Percentiles rank a stretch among this genome's conserved stretches.
phyloP scores from a whole-genome alignment of 768 basidiomycete species.

The Pleurotus sapidus region DNA sequence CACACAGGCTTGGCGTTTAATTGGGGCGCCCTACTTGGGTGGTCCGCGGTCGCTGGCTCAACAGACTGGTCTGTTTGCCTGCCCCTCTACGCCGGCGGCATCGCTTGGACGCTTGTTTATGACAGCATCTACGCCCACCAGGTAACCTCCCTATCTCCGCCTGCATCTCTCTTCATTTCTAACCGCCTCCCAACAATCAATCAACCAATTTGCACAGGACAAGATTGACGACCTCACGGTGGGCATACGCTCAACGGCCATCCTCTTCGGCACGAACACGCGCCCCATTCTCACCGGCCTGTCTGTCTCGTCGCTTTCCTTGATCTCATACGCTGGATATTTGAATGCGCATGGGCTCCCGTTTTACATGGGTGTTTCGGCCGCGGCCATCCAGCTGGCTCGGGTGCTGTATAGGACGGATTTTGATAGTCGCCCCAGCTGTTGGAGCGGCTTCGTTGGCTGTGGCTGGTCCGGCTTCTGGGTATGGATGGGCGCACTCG shows the following conservation, averaged over 20 bases:
- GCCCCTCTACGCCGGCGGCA: slow-evolving; percentile 86
- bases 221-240: slow-evolving; percentile 85
- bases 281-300: slow-evolving; percentile 74
- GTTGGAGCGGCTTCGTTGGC: slow-evolving; percentile 86
- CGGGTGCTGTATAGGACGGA: slow-evolving; percentile 75
- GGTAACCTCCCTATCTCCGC: slow-evolving; percentile 33
- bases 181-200: background rate
- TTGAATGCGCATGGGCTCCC: slow-evolving; percentile 72
- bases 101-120: slow-evolving; percentile 95
- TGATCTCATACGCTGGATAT: slow-evolving; percentile 77
- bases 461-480: slow-evolving; percentile 89
- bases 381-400: slow-evolving; percentile 74
- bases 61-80: slow-evolving; percentile 81
- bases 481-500: slow-evolving; percentile 79
- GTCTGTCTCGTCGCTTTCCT: slow-evolving; percentile 67
- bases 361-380: slow-evolving; percentile 76
- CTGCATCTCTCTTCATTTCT: slow-evolving; percentile 1
- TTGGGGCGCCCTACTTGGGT: slow-evolving; percentile 95
- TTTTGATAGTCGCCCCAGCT: slow-evolving; percentile 72
- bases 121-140: slow-evolving; percentile 99
- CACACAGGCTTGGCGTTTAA: slow-evolving; percentile 86
- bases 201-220: slow-evolving; percentile 49
- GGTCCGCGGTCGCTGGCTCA: slow-evolving; percentile 86
- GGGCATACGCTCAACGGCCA: slow-evolving; percentile 91
- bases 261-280: slow-evolving; percentile 81